phyloP scores from a whole-genome alignment of 306 rosid genomes.

The Spatholobus suberectus region DNA sequence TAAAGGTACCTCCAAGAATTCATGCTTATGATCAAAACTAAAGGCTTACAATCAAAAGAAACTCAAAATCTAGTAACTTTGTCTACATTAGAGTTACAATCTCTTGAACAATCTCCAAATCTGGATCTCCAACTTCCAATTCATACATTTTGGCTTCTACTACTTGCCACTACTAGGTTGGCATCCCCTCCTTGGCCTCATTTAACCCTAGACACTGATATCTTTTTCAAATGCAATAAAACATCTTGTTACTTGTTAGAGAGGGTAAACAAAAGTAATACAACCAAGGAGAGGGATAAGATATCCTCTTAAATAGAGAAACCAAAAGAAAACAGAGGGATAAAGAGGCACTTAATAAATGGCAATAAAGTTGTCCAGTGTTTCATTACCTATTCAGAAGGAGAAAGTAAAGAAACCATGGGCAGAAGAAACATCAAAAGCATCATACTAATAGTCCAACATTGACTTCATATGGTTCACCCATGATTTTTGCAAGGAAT shows the following conservation, averaged over 20 bases:
- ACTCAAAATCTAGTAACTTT: not conserved
- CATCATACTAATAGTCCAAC: not conserved
- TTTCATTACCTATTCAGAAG: not conserved
- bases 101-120: conserved; percentile 4
- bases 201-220: not conserved
- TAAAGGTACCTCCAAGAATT: not conserved
- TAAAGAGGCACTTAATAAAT: not conserved
- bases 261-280: not conserved
- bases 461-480: conserved; percentile 3
- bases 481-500: not conserved
- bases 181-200: not conserved
- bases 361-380: not conserved
- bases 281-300: not conserved
- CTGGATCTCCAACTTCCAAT: not conserved
- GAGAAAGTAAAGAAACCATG: not conserved
- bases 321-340: not conserved
- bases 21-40: not conserved
- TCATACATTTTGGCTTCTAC: not conserved
- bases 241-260: not conserved
- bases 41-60: conserved; percentile 11
- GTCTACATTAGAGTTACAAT: conserved; percentile 6
- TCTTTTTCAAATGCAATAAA: not conserved
- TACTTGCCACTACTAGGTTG: not conserved
- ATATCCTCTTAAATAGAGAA: not conserved
- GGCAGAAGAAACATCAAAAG: not conserved